phyloP scores from a whole-genome alignment of 2,329 filamentous ascomycete species.

The Dothistroma pini region DNA sequence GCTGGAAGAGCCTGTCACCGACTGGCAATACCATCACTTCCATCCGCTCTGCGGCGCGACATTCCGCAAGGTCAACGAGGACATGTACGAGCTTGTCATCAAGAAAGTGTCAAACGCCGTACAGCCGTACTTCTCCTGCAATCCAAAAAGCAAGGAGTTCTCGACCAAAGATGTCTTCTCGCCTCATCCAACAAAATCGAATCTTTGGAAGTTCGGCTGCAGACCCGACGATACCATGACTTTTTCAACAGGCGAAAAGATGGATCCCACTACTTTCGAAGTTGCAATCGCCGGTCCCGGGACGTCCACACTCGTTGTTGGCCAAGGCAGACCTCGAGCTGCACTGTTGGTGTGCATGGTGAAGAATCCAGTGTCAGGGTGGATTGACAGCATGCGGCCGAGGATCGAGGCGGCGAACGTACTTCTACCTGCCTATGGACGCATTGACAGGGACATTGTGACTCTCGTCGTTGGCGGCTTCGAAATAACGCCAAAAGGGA shows the following conservation, averaged over 20 bases:
- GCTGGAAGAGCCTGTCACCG: not conserved
- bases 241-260: constrained; percentile 6
- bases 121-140: constrained; percentile 2
- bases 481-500: not conserved
- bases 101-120: not conserved
- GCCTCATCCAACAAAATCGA: constrained; percentile 1
- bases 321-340: constrained; percentile 6
- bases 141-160: not conserved
- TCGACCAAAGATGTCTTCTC: constrained; percentile 8
- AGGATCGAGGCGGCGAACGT: not conserved
- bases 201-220: constrained; percentile 7
- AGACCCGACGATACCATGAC: constrained; percentile 8
- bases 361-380: not conserved
- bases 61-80: not conserved
- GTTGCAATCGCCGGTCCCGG: not conserved
- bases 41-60: constrained; percentile 4
- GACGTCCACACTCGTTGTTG: not conserved
- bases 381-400: not conserved
- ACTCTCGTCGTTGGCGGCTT: not conserved
- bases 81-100: constrained; percentile 5
- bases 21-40: constrained; percentile 9
- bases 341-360: not conserved
- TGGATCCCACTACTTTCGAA: not conserved
- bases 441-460: not conserved
- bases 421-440: not conserved